Percentiles rank a stretch among this genome's conserved stretches.
phyloP scores from a whole-genome alignment of 179 eudicot species.

The Vitellaria paradoxa region DNA sequence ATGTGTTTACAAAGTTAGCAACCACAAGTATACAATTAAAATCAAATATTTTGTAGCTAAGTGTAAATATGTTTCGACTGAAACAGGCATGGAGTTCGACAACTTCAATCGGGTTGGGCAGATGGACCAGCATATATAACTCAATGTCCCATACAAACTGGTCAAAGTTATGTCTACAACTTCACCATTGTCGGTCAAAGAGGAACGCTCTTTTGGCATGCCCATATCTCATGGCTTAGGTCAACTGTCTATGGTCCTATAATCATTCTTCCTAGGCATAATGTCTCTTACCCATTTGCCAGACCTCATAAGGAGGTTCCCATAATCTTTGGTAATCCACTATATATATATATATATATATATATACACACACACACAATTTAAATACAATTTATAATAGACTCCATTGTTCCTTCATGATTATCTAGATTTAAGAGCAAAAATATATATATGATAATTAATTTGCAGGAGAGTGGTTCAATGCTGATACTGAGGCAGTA shows the following conservation, averaged over 20 bases:
- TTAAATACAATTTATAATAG: not conserved
- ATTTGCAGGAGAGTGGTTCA: constrained; percentile 65
- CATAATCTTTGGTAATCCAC: constrained; percentile 43
- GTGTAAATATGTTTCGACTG: not conserved
- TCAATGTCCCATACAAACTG: constrained; percentile 62
- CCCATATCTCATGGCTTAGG: constrained; percentile 61
- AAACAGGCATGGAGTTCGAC: constrained; percentile 58
- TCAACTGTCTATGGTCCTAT: constrained; percentile 54
- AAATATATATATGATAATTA: too few species aligned
- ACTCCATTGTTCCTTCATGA: not conserved
- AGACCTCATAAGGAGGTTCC: constrained; percentile 56
- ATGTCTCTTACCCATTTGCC: constrained; percentile 40
- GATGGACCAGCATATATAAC: constrained; percentile 58
- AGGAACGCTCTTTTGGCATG: constrained; percentile 61
- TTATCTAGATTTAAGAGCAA: not conserved
- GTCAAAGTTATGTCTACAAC: constrained; percentile 52
- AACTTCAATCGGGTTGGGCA: constrained; percentile 60
- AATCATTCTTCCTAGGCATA: constrained; percentile 43
- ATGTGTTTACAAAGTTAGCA: not conserved
- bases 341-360: too few species aligned
- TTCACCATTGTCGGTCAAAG: constrained; percentile 54
- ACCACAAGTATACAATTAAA: too few species aligned
- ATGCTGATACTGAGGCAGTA: constrained; percentile 44
- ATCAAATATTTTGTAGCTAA: too few species aligned
- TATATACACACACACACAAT: too few species aligned